Evolutionary conservation across 2,329 filamentous ascomycete species (phyloP).

Genomic region (Aquanectria penicillioides): DNA sequence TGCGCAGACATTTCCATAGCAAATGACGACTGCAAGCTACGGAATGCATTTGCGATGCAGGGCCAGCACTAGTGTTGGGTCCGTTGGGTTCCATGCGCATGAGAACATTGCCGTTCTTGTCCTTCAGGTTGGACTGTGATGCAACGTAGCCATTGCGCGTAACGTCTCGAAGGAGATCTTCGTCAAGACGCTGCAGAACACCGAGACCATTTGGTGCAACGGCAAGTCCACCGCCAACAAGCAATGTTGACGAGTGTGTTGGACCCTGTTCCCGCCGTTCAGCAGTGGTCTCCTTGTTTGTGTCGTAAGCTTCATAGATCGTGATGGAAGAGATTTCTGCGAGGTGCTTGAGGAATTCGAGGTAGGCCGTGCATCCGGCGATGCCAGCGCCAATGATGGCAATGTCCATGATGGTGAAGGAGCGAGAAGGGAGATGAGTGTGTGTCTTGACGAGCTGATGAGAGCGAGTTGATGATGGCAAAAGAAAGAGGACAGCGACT

Average conservation of each 20-base stretch:
- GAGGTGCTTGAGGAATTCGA: constrained; percentile 37
- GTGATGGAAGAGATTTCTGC: constrained; percentile 25
- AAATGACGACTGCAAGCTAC: constrained; percentile 38
- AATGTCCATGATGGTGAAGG: constrained; percentile 31
- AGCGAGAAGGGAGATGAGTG: too few species aligned
- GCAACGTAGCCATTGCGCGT: constrained; percentile 35
- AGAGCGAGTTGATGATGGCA: neutral
- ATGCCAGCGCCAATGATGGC: constrained; percentile 41
- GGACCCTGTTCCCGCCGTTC: constrained; percentile 29
- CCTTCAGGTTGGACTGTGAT: constrained; percentile 34
- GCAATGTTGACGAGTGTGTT: constrained; percentile 37
- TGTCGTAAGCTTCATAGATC: constrained; percentile 40
- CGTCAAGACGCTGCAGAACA: constrained; percentile 37
- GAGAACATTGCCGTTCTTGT: constrained; percentile 35
- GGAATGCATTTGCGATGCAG: constrained; percentile 26
- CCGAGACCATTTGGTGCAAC: constrained; percentile 38
- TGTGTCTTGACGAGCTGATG: neutral
- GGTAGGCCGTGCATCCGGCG: constrained; percentile 37
- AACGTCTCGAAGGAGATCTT: constrained; percentile 33
- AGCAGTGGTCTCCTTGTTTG: constrained; percentile 24
- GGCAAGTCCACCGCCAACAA: constrained; percentile 38
- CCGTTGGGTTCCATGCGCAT: constrained; percentile 29
- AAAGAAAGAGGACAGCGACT: neutral
- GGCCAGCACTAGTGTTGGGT: neutral
- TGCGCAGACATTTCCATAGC: constrained; percentile 36